A percentile compares a stretch with the other conserved stretches of the same genome.
These are phyloP conservation scores for Trichoderma koningiopsis DNA, from an alignment of 2,329 filamentous ascomycete species.

Conservation along the genomic window DNA sequence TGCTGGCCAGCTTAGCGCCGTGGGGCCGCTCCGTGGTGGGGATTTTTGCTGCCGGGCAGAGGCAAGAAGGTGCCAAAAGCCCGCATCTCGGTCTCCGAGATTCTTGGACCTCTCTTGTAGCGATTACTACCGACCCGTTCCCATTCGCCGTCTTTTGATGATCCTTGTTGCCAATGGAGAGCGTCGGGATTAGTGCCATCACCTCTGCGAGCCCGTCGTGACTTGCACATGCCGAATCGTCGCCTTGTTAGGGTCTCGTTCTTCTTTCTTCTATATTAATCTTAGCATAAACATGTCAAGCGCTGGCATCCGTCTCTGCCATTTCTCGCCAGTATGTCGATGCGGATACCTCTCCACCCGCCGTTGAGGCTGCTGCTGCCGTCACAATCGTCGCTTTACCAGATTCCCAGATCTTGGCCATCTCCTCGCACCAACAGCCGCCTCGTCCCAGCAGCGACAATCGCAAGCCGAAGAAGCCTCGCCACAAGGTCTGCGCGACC, in stretches of 20 bases:
- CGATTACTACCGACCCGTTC: not conserved
- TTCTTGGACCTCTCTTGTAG: not conserved
- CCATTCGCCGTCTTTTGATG: not conserved
- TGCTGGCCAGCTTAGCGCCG: not conserved
- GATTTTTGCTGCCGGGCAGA: not conserved
- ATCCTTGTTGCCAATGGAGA: not conserved
- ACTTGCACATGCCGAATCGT: not conserved
- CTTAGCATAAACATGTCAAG: slow-evolving; percentile 10
- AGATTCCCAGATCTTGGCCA: not conserved
- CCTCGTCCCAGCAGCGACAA: not conserved
- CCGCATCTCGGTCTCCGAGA: slow-evolving; percentile 27
- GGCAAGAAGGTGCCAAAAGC: slow-evolving; percentile 3
- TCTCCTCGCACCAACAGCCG: not conserved
- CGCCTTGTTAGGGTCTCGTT: not conserved
- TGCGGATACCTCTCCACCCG: slow-evolving; percentile 9
- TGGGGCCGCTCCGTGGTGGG: slow-evolving; percentile 23
- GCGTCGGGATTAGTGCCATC: not conserved
- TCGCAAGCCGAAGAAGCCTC: not conserved
- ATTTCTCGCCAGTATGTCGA: slow-evolving; percentile 20
- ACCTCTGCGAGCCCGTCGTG: not conserved
- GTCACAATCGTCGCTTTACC: not conserved
- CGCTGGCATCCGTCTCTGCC: not conserved
- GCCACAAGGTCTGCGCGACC: not conserved
- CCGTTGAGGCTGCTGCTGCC: not conserved
- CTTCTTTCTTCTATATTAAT: not conserved